Conservation (phyloP, 352 stramenopile species). For the Pythium monospermum region DNA sequence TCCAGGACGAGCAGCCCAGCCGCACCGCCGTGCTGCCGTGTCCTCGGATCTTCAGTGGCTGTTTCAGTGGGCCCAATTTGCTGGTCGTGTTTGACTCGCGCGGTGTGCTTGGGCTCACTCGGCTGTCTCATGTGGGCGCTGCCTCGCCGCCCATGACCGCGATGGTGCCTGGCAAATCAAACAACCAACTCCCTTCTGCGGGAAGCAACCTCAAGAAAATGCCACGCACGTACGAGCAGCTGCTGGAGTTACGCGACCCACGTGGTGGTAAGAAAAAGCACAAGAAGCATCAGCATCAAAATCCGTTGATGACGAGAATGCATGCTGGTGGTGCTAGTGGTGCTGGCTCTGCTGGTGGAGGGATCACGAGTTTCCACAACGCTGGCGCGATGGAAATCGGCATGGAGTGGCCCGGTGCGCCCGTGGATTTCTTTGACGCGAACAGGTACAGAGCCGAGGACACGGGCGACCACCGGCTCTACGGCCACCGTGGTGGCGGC, state of each 20-base stretch:
- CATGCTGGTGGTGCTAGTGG: too few relatives aligned
- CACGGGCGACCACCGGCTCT: constrained; percentile 10
- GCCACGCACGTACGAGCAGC: constrained; percentile 70
- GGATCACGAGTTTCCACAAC: background rate
- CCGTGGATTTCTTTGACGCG: constrained; percentile 12
- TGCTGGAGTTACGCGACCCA: constrained; percentile 66
- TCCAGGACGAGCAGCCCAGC: too few relatives aligned
- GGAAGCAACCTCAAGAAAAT: constrained; percentile 35
- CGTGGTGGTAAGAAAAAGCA: constrained; percentile 79
- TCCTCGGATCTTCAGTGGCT: constrained; percentile 70
- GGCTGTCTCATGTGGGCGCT: constrained; percentile 32
- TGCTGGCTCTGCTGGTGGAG: background rate
- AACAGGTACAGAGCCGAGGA: constrained; percentile 5
- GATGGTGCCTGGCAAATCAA: constrained; percentile 47
- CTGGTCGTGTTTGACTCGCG: constrained; percentile 83
- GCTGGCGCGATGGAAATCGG: constrained; percentile 27
- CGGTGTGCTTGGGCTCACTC: constrained; percentile 66
- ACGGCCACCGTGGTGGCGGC: constrained; percentile 5
- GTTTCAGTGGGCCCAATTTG: constrained; percentile 83
- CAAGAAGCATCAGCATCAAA: constrained; percentile 66
- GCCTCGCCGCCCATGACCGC: constrained; percentile 39
- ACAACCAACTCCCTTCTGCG: constrained; percentile 23
- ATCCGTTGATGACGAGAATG: too few relatives aligned
- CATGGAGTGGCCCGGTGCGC: constrained; percentile 1
- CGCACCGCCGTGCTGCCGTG: constrained; percentile 51